Conservation (phyloP, 1,284 basidiomycete genomes). For the Phenoliferia sp. region DNA sequence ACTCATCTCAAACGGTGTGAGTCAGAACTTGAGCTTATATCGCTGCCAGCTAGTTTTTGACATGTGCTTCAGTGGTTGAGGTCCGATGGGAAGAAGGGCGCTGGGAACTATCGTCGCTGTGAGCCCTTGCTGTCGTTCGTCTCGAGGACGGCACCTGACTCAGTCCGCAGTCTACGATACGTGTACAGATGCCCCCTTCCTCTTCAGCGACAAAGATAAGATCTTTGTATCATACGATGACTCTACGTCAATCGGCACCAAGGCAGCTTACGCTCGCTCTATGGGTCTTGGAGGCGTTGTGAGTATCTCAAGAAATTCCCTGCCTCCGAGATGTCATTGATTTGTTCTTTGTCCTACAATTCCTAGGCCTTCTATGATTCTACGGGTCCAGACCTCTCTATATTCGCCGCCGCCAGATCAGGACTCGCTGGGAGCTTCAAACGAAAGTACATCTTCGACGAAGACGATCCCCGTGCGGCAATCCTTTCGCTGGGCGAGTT, state of each 20-base stretch:
- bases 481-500: too few species aligned
- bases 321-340: neutral
- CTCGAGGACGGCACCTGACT: too few species aligned
- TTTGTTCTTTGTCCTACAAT: neutral
- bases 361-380: neutral
- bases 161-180: constrained; percentile 8
- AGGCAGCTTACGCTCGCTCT: constrained; percentile 37
- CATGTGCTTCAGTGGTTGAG: constrained; percentile 2
- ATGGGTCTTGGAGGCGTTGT: constrained; percentile 22
- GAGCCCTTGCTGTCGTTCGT: too few species aligned
- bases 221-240: constrained; percentile 46
- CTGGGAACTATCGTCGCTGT: constrained; percentile 9
- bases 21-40: neutral
- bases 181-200: constrained; percentile 13
- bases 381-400: neutral
- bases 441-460: too few species aligned
- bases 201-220: constrained; percentile 6
- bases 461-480: too few species aligned
- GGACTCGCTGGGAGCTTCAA: neutral
- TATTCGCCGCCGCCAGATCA: neutral
- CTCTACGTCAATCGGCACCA: constrained; percentile 62
- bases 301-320: neutral
- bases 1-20: constrained; percentile 5
- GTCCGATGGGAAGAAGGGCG: constrained; percentile 8
- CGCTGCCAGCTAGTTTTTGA: neutral